Evolutionary conservation across 2,329 filamentous ascomycete species (phyloP), one percentile per base, ranked within the genome.

Genomic region (Pseudogymnoascus sp.): DNA sequence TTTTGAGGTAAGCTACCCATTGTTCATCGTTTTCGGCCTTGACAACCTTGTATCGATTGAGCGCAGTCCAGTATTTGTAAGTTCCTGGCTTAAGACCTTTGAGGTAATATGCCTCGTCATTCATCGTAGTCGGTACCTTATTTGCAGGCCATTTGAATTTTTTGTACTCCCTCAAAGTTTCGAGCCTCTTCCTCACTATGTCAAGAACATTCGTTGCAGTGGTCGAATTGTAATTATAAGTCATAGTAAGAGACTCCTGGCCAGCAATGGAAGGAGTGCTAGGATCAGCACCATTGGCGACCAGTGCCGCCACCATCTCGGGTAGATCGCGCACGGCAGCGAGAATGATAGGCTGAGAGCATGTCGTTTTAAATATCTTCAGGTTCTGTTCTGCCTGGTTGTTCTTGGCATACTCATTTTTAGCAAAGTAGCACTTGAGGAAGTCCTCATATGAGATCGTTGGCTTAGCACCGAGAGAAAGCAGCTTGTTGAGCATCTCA

Each of bases 321-420:
- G 75, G 72, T 68, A 85, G 62, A 67, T 83, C 79, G 6, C 72
- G 69, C 74, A 79, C 11, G 3, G 81, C 73, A 2, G 90, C 89
- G 3, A 79, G 62, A 8, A 91, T 77, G 11, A 94, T 74, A 0
- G 90, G 89, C 68, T 93, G 89, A 60, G 82, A 77, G 9, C 81
- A 69, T 1, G 67, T 70, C 5, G 71, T 63, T 3, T 77, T 71
- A 70, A 85, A 89, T 0, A 67, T 66, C 1, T 72, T 71, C 62
- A 79, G 73, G 61, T 84, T 85, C 0, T 71, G 58, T 21, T 87
- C 81, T 1, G 78, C 69, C 13, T 68, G 73, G 17, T 75, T 66
- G 2, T 77, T 68, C 1, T 68, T 69, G 10, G 70, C 66, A 17
- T 71, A 69, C 21, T 77, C 67, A 41, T 73, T 75, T 0, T 77